Evolutionary conservation across 2,329 filamentous ascomycete genomes (phyloP), one percentile per base, ranked within the genome.

Genomic region (Penicillium rolfsii): DNA sequence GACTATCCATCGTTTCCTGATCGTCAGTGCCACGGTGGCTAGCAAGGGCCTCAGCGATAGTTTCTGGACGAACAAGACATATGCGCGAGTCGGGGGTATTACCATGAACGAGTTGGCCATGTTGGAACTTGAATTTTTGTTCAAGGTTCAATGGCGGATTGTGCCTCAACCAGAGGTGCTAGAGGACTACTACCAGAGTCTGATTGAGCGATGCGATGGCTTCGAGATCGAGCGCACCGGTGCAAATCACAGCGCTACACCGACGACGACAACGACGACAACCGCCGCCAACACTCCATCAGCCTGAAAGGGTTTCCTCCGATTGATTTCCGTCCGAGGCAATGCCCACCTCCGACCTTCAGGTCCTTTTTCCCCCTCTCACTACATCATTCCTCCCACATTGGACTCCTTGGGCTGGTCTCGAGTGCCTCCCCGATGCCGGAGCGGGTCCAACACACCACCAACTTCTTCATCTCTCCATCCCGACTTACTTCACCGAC

Each of bases 21-120:
- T 99, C 67, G 95, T 94, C 1, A 93, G 93, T 22, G 94, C 93
- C 9, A 97, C 95, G 0, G 95, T 99, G 4, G 95, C 94, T 6
- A 92, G 93, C 59, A 99, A 99, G 77, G 95, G 95, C 0, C 84
- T 99, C 12, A 97, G 93, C 35, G 95, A 99, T 76, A 93, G 91
- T 33, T 99, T 99, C 75, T 97, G 95, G 93, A 98, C 96, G 64
- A 99, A 99, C 77, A 91, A 91, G 30, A 96, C 94, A 0, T 99
- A 99, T 74, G 93, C 95, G 40, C 85, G 92, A 58, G 93, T 99
- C 0, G 95, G 95, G 5, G 95, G 95, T 64, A 93, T 99, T 53
- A 93, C 91, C 67, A 84, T 97, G 40, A 88, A 90, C 52, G 95
- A 99, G 77, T 80, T 99, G 65, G 96, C 95, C 60, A 82, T 97